Conservation (phyloP, 176 grass and related monocot genomes). For the Triticum turgidum region DNA sequence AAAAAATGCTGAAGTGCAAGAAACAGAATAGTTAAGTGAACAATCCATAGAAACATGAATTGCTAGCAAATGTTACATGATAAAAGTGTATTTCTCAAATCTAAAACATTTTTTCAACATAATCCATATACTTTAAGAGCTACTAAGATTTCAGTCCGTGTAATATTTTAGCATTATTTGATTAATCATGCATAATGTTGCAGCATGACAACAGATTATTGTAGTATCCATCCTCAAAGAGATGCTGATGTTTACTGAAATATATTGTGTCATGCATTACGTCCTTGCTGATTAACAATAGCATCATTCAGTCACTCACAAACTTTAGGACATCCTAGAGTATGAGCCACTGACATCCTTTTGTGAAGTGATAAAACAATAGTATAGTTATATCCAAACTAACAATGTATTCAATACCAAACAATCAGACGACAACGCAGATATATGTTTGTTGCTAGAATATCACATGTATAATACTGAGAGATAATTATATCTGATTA, state of each 20-base stretch:
- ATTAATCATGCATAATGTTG: neutral
- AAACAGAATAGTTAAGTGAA: neutral
- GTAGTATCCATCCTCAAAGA: neutral
- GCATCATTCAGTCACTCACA: neutral
- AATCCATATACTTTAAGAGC: neutral
- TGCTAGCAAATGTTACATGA: neutral
- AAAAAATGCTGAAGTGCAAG: neutral
- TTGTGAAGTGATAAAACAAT: neutral
- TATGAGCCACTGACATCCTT: neutral
- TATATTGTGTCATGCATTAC: neutral
- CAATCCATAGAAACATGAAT: neutral
- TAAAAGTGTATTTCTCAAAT: neutral
- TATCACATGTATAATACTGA: neutral
- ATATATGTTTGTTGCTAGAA: neutral
- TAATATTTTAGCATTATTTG: neutral
- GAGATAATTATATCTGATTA: neutral
- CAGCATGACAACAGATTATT: neutral
- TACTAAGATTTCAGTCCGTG: neutral
- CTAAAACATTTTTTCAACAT: neutral
- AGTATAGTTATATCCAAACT: neutral
- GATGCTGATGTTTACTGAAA: neutral
- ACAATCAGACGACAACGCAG: neutral
- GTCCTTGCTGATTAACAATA: neutral
- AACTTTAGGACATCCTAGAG: neutral
- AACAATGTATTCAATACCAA: neutral